These are phyloP conservation scores for Isabelozyma rhagii DNA, from an alignment of 805 yeast species.

Conservation along the genomic window DNA sequence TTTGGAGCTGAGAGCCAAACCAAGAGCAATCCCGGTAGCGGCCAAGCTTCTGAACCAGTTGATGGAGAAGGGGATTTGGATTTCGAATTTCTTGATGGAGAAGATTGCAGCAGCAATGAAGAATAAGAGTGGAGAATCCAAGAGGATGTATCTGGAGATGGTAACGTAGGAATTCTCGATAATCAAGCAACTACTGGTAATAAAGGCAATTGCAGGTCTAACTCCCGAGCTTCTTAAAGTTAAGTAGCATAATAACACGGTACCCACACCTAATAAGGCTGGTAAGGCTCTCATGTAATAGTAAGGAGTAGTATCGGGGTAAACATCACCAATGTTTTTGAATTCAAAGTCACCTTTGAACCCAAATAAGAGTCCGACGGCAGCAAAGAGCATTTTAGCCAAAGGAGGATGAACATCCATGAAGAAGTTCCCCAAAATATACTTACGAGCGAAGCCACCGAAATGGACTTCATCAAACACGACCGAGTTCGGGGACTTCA, in stretches of 20 bases:
- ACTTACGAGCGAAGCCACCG: slow-evolving; percentile 92
- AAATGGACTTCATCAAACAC: slow-evolving; percentile 94
- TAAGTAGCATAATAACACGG: slow-evolving; percentile 61
- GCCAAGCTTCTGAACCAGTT: slow-evolving; percentile 59
- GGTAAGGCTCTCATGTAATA: slow-evolving; percentile 68
- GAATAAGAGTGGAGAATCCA: slow-evolving; percentile 74
- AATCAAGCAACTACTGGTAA: slow-evolving; percentile 54
- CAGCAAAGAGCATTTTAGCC: slow-evolving; percentile 73
- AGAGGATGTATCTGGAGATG: slow-evolving; percentile 68
- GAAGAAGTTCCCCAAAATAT: slow-evolving; percentile 61
- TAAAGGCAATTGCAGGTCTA: slow-evolving; percentile 57
- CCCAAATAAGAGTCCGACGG: slow-evolving; percentile 64
- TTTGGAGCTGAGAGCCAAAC: slow-evolving; percentile 70
- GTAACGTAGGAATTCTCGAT: slow-evolving; percentile 70
- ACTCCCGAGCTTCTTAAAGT: slow-evolving; percentile 74
- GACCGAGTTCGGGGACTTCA: slow-evolving; percentile 72
- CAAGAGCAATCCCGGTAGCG: slow-evolving; percentile 67
- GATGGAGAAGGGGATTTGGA: slow-evolving; percentile 56
- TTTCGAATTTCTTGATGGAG: slow-evolving; percentile 63
- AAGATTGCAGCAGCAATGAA: slow-evolving; percentile 72
- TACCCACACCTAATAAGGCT: slow-evolving; percentile 64
- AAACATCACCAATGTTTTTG: slow-evolving; percentile 60
- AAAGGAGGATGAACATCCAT: slow-evolving; percentile 82
- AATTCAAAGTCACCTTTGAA: slow-evolving; percentile 70
- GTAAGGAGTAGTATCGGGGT: slow-evolving; percentile 61